Evolutionary conservation across 1,284 basidiomycete species (phyloP), one percentile per base, ranked within the genome.

Genomic region (Macrocystidia cucumis): DNA sequence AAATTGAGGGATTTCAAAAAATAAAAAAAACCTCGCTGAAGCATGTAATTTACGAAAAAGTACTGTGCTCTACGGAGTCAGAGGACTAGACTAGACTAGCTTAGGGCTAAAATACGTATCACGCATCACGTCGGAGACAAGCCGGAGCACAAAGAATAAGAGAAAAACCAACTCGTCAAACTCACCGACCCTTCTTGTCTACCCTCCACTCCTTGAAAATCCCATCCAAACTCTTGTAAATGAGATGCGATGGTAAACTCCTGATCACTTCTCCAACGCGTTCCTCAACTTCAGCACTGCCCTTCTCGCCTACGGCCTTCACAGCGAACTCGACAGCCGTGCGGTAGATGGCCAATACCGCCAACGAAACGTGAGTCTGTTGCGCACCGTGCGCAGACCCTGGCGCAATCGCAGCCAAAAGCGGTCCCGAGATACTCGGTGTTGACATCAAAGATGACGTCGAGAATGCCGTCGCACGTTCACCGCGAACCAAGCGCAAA

Each of bases 311-410:
- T 8, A 60, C 48, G 1, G 80, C 79, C 50, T 79, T 80, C 50
- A 69, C 63, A 3, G 90, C 90, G 51, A 80, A 91, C 47, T 91
- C 87, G 35, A 82, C 66, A 5, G 83, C 70, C 62, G 95, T 74
- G 24, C 86, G 74, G 62, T 91, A 91, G 55, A 97, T 77, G 5
- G 91, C 90, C 39, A 96, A 67, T 17, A 97, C 88, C 3, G 91
- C 90, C 14, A 97, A 71, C 5, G 85, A 89, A 21, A 95, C 85
- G 48, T 93, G 92, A 1, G 91, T 96, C 62, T 97, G 92, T 51
- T 93, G 87, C 30, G 74, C 68, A 12, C 80, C 80, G 51, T 91
- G 90, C 4, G 85, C 77, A 5, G 85, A 86, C 28, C 78, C 77
- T 14, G 77, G 73, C 3, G 75, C 68, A 23, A 90, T 67, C 9